Evolutionary conservation across 352 stramenopile species (phyloP).

Genomic region (Aphanomyces cochlioides): DNA sequence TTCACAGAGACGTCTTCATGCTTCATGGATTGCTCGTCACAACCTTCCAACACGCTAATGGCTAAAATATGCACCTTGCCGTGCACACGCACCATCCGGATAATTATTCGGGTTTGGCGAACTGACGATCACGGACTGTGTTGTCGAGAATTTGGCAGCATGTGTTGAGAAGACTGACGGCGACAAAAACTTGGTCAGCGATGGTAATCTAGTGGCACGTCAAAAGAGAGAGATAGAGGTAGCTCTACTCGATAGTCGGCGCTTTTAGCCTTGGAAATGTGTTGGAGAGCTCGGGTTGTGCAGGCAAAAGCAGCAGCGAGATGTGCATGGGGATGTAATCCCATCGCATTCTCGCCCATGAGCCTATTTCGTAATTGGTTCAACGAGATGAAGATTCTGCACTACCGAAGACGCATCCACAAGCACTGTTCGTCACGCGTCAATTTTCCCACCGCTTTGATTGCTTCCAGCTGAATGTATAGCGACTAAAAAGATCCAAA

Average conservation of each 20-base stretch:
- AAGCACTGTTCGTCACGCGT: background rate
- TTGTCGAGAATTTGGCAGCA: background rate
- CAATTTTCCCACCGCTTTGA: conserved; percentile 1
- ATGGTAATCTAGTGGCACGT: background rate
- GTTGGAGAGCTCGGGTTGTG: background rate
- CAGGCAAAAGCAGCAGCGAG: background rate
- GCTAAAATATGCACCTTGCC: background rate
- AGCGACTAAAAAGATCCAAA: conserved; percentile 14
- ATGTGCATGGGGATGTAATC: conserved; percentile 2
- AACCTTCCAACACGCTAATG: conserved; percentile 5
- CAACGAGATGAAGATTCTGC: background rate
- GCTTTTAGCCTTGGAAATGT: background rate
- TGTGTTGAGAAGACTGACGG: conserved; percentile 5
- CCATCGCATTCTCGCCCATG: background rate
- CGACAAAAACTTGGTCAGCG: conserved; percentile 9
- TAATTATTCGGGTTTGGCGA: background rate
- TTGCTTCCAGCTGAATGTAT: conserved; percentile 17
- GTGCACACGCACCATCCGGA: background rate
- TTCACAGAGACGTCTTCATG: background rate
- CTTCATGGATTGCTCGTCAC: background rate
- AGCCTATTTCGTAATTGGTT: background rate
- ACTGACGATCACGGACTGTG: background rate
- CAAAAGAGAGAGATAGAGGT: background rate
- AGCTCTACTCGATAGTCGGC: background rate
- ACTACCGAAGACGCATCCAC: conserved; percentile 17